Evolutionary conservation across 352 stramenopile genomes (phyloP).

Genomic region (Globisporangium splendens): DNA sequence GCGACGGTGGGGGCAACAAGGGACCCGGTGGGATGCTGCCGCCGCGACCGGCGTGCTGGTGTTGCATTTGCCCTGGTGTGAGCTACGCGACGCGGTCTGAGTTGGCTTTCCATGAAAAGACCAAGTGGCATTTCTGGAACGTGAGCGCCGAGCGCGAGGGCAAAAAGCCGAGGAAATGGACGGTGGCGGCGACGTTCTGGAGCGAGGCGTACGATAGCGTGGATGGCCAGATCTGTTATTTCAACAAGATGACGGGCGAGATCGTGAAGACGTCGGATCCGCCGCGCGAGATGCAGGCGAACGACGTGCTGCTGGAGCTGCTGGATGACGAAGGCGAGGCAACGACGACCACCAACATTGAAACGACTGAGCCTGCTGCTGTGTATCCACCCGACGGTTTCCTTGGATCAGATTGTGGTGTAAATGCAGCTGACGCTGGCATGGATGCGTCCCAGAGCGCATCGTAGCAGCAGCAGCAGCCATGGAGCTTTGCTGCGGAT

Average conservation of each 20-base stretch:
- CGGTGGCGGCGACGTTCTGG: slow-evolving; percentile 63
- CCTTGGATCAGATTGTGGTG: too few species aligned
- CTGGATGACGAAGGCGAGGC: slow-evolving; percentile 26
- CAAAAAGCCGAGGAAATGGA: slow-evolving; percentile 42
- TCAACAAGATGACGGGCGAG: slow-evolving; percentile 68
- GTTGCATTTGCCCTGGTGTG: slow-evolving; percentile 57
- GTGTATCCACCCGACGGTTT: too few species aligned
- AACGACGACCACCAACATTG: too few species aligned
- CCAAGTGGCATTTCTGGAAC: slow-evolving; percentile 85
- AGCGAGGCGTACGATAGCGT: slow-evolving; percentile 66
- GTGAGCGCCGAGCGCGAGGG: slow-evolving; percentile 32
- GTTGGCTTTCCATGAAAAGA: slow-evolving; percentile 56
- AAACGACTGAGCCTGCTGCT: too few species aligned
- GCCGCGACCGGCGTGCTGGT: slow-evolving; percentile 51
- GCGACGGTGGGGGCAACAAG: slow-evolving; percentile 2
- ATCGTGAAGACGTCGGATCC: slow-evolving; percentile 43
- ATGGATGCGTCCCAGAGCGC: too few species aligned
- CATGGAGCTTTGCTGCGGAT: neutral
- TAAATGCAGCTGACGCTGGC: too few species aligned
- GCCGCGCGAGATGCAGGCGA: slow-evolving; percentile 60
- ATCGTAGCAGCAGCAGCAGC: neutral
- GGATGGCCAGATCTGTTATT: slow-evolving; percentile 61
- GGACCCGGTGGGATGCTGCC: slow-evolving; percentile 20
- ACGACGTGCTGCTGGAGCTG: slow-evolving; percentile 68
- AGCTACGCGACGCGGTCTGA: slow-evolving; percentile 62